These are phyloP conservation scores for Fusarium torulosum DNA, from an alignment of 2,329 filamentous ascomycete species.

Conservation along the genomic window DNA sequence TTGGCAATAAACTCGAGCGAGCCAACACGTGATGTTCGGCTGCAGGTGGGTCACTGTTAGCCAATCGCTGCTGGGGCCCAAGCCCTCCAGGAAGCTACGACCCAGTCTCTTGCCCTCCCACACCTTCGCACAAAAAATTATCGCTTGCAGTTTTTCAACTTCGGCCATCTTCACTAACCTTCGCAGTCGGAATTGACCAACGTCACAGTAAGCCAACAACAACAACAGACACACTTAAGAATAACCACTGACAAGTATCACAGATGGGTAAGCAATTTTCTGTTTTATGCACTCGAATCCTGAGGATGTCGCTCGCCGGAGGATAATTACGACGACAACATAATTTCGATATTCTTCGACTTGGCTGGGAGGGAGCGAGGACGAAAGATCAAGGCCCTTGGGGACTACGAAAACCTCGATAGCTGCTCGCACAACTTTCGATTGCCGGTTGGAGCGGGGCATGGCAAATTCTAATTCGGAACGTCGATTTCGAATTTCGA, in stretches of 20 bases:
- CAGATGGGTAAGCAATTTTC: constrained; percentile 71
- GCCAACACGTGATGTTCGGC: constrained; percentile 40
- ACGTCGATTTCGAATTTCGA: constrained; percentile 29
- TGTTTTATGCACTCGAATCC: constrained; percentile 40
- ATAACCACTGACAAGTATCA: constrained; percentile 55
- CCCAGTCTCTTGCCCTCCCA: constrained; percentile 55
- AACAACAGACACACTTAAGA: constrained; percentile 49
- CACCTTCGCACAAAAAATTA: constrained; percentile 59
- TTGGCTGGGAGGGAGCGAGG: constrained; percentile 6
- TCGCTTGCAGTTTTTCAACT: constrained; percentile 55
- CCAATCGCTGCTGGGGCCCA: constrained; percentile 55
- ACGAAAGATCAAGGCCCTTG: constrained; percentile 13
- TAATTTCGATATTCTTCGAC: constrained; percentile 40
- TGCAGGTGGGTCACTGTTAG: constrained; percentile 33
- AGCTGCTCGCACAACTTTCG: background rate
- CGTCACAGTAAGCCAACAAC: constrained; percentile 62
- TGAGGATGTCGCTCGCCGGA: constrained; percentile 45
- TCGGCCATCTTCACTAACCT: constrained; percentile 56
- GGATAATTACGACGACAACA: constrained; percentile 33
- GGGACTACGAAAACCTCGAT: constrained; percentile 1
- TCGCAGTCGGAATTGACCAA: constrained; percentile 60
- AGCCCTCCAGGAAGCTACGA: constrained; percentile 53
- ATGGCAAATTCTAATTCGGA: constrained; percentile 3
- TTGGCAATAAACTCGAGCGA: constrained; percentile 6
- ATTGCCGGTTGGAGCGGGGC: background rate